Evolutionary conservation across 1,284 basidiomycete genomes (phyloP).

Genomic region (Coniferiporia sulphurascens): DNA sequence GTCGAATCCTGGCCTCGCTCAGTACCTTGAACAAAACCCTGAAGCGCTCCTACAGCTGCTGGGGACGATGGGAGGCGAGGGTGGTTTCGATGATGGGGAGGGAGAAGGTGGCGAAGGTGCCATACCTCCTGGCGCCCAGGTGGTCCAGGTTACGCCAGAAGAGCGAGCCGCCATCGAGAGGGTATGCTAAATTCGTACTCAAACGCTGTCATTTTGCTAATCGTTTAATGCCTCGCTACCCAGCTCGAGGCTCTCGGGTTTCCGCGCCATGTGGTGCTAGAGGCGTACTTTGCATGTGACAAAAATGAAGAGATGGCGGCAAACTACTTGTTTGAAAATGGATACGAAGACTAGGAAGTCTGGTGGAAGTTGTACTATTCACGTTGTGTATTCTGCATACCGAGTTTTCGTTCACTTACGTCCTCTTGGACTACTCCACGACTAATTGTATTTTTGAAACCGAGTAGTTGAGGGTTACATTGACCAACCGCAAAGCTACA

Average conservation of each 20-base stretch:
- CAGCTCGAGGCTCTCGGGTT: conserved; percentile 87
- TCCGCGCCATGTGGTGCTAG: conserved; percentile 66
- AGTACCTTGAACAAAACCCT: conserved; percentile 64
- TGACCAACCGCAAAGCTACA: background rate
- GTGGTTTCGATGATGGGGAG: conserved; percentile 37
- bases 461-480: background rate
- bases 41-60: conserved; percentile 65
- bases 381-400: conserved; percentile 5
- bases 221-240: conserved; percentile 8
- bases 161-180: conserved; percentile 84
- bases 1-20: conserved; percentile 71
- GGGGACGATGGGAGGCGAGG: conserved; percentile 34
- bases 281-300: conserved; percentile 90
- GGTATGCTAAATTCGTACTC: conserved; percentile 42
- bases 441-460: conserved; percentile 12
- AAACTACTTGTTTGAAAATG: conserved; percentile 81
- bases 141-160: conserved; percentile 77
- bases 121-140: conserved; percentile 58
- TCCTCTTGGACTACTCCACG: conserved; percentile 4
- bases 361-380: background rate
- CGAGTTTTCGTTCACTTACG: background rate
- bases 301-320: conserved; percentile 95
- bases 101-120: conserved; percentile 42
- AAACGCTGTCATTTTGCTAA: conserved; percentile 8
- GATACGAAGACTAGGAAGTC: conserved; percentile 47